phyloP scores from a whole-genome alignment of 2,329 filamentous ascomycete species.

The Oidium heveae region DNA sequence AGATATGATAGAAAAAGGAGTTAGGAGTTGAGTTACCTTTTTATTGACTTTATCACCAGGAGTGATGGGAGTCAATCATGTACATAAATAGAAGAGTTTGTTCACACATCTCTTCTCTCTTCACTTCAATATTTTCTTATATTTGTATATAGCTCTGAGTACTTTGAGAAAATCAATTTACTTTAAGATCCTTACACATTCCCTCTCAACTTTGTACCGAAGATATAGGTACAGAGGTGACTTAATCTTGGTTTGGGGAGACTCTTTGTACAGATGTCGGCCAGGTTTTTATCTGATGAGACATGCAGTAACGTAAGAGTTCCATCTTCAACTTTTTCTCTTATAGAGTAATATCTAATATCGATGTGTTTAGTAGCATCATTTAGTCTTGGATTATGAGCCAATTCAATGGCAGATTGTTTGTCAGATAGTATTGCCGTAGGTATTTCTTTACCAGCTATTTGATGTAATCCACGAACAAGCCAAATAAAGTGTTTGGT shows the following conservation, averaged over 20 bases:
- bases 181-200: too few species aligned
- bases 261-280: background rate
- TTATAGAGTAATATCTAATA: background rate
- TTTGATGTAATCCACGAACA: too few species aligned
- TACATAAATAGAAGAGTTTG: too few species aligned
- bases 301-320: background rate
- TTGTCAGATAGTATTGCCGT: background rate
- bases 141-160: too few species aligned
- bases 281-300: background rate
- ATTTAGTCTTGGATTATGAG: background rate
- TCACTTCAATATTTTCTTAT: too few species aligned
- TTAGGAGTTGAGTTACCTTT: too few species aligned
- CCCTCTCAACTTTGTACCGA: background rate
- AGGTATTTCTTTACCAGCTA: background rate
- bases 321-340: background rate
- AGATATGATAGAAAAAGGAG: too few species aligned
- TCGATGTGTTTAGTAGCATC: background rate
- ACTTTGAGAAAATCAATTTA: too few species aligned
- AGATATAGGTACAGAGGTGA: background rate
- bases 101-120: too few species aligned
- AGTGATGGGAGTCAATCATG: too few species aligned
- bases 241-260: background rate
- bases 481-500: too few species aligned
- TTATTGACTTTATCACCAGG: too few species aligned
- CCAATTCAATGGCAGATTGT: background rate